phyloP scores from a whole-genome alignment of 306 rosid genomes.

The Cicer cuneatum region DNA sequence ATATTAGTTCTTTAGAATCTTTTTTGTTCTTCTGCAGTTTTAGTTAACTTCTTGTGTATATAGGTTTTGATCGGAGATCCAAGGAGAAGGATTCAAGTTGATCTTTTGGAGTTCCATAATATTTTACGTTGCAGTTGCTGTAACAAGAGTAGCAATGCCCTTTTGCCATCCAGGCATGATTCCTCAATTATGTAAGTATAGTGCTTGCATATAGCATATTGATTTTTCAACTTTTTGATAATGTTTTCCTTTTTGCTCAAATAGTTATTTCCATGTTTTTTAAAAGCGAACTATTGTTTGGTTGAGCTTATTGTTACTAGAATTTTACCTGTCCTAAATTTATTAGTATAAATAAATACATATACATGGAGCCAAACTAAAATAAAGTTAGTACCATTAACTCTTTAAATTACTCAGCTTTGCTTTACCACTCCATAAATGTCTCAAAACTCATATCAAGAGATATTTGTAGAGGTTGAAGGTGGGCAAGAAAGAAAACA shows the following conservation, averaged over 20 bases:
- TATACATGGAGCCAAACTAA: conserved; percentile 22
- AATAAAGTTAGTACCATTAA: conserved; percentile 4
- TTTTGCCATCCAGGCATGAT: conserved; percentile 76
- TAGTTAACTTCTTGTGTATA: conserved; percentile 31
- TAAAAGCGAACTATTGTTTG: conserved; percentile 4
- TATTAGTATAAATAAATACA: conserved; percentile 9
- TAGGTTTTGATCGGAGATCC: conserved; percentile 90
- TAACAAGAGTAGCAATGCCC: conserved; percentile 58
- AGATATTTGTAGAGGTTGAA: conserved; percentile 7
- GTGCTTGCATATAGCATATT: conserved; percentile 10
- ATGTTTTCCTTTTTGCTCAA: background rate
- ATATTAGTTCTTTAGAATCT: background rate
- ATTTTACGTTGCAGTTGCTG: conserved; percentile 80
- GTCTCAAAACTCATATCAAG: background rate
- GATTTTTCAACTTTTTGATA: conserved; percentile 8
- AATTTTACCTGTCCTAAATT: conserved; percentile 29
- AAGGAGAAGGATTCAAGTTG: conserved; percentile 87
- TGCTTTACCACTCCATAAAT: conserved; percentile 2
- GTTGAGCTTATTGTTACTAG: background rate
- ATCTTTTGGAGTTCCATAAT: conserved; percentile 79
- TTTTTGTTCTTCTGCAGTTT: conserved; percentile 32
- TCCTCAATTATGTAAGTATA: conserved; percentile 83
- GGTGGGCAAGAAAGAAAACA: background rate
- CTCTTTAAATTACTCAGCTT: conserved; percentile 12
- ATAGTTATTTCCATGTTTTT: conserved; percentile 29